Base-by-base conservation (phyloP, 2,329 filamentous ascomycete species). In the Fonsecaea pedrosoi region DNA sequence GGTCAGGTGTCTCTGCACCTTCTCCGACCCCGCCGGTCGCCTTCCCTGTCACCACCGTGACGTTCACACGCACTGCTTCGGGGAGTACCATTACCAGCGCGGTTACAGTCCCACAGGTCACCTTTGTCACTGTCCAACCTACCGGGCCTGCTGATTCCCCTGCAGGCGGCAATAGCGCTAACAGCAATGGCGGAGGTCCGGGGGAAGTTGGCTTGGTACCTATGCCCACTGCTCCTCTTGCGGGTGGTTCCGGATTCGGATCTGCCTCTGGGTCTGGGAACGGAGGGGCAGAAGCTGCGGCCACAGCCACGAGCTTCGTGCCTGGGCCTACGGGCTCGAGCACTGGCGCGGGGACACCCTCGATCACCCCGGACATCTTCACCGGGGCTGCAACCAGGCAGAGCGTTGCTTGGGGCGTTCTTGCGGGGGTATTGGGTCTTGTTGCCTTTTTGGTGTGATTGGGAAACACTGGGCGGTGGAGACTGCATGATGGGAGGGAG, bases 91-190 rank as follows among this genome's bases (percentile, higher is more conserved):
- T 72, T 45, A 75, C 70, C 32, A 78, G 77, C 42, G 78, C 78
- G 5, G 73, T 81, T 68, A 81, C 80, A 25, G 80, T 84, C 13
- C 82, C 82, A 0, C 78, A 80, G 59, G 79, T 83, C 53, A 75
- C 72, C 37, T 82, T 82, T 69, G 74, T 75, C 35, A 81, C 79
- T 34, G 74, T 71, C 54, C 75, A 75, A 2, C 65, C 71, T 3
- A 72, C 68, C 3, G n/a, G 42, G 10, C 18, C 59, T 38, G 74
- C 66, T 32, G 53, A 73, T 5, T 66, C 72, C 12, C 73, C 61
- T 21, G 42, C 54, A 6, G 60, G 55, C 3, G 62, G 45, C 2
- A 35, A 45, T 30, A 55, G 12, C 34, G 54, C 3, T 7, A 21
- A 13, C 18, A 30, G 15, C 10, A 7, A 45, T 34, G 30, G 54